Evolutionary conservation across 208 protist species (phyloP).

Genomic region (Trypanosoma theileri): DNA sequence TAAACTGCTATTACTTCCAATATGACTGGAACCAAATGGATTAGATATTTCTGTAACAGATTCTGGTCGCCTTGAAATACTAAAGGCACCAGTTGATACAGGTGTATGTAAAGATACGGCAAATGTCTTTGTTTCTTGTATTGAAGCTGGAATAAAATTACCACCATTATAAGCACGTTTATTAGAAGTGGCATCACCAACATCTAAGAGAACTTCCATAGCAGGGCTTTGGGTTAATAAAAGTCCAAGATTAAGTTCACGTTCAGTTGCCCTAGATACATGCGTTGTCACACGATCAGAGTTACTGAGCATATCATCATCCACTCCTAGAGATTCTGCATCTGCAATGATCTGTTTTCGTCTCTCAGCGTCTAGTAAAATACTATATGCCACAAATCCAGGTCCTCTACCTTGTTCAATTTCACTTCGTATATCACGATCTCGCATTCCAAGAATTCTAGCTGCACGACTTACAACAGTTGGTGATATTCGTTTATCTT

Average conservation of each 20-base stretch:
- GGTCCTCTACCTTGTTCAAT: conserved; percentile 60
- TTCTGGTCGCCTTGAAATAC: conserved; percentile 25
- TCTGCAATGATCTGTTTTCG: conserved; percentile 67
- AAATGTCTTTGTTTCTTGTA: conserved; percentile 21
- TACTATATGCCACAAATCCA: conserved; percentile 85
- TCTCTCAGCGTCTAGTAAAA: conserved; percentile 70
- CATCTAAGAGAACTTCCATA: conserved; percentile 82
- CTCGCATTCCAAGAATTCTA: conserved; percentile 50
- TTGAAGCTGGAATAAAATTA: conserved; percentile 72
- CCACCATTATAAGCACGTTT: conserved; percentile 80
- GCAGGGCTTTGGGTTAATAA: conserved; percentile 86
- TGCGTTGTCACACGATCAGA: conserved; percentile 6
- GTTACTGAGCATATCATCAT: conserved; percentile 9
- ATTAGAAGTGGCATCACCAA: conserved; percentile 64
- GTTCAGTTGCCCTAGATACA: conserved; percentile 65
- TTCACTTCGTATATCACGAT: conserved; percentile 66
- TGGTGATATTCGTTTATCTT: conserved; percentile 74
- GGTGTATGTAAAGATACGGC: conserved; percentile 14
- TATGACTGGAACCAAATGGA: conserved; percentile 18
- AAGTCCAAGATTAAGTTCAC: conserved; percentile 84
- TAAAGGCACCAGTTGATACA: conserved; percentile 19
- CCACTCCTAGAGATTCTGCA: conserved; percentile 21
- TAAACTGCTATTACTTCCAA: conserved; percentile 27
- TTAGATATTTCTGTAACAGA: conserved; percentile 16
- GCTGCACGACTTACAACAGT: conserved; percentile 63